These are phyloP conservation scores for Exophiala sideris DNA, from an alignment of 2,329 filamentous ascomycete species.

Conservation along the genomic window DNA sequence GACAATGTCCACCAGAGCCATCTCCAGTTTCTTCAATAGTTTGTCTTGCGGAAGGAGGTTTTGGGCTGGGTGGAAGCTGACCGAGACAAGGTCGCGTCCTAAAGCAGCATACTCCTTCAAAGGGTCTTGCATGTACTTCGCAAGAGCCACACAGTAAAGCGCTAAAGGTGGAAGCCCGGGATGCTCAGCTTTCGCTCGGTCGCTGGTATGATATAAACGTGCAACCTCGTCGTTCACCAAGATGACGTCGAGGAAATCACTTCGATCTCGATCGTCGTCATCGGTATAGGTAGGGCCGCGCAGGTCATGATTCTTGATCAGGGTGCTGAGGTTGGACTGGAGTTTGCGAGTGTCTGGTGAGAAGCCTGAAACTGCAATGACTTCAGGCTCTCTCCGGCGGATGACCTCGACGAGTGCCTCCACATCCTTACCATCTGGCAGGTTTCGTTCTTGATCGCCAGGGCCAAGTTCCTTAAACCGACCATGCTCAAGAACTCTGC, in stretches of 20 bases:
- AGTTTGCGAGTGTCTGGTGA: constrained; percentile 82
- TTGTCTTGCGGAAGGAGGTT: constrained; percentile 85
- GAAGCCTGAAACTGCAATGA: constrained; percentile 85
- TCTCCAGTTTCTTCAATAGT: constrained; percentile 80
- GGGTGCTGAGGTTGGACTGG: constrained; percentile 72
- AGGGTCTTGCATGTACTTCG: constrained; percentile 89
- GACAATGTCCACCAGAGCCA: constrained; percentile 97
- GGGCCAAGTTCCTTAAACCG: constrained; percentile 75
- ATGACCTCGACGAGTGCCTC: constrained; percentile 75
- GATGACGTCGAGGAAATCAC: constrained; percentile 79
- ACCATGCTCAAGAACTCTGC: constrained; percentile 81
- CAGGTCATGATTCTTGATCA: constrained; percentile 74
- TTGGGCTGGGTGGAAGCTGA: constrained; percentile 87
- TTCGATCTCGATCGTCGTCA: constrained; percentile 71
- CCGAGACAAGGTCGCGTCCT: constrained; percentile 79
- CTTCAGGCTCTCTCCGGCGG: constrained; percentile 77
- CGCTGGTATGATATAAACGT: constrained; percentile 89
- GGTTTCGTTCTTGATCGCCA: constrained; percentile 62
- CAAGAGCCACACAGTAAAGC: constrained; percentile 85
- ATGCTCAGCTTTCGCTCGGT: constrained; percentile 73
- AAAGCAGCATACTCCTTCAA: constrained; percentile 95
- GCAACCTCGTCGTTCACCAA: constrained; percentile 96
- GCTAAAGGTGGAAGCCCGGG: constrained; percentile 74
- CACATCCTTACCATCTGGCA: constrained; percentile 63
- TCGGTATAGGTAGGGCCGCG: constrained; percentile 80